phyloP scores from a whole-genome alignment of 768 basidiomycete species.

The Trichaptum fuscoviolaceum region DNA sequence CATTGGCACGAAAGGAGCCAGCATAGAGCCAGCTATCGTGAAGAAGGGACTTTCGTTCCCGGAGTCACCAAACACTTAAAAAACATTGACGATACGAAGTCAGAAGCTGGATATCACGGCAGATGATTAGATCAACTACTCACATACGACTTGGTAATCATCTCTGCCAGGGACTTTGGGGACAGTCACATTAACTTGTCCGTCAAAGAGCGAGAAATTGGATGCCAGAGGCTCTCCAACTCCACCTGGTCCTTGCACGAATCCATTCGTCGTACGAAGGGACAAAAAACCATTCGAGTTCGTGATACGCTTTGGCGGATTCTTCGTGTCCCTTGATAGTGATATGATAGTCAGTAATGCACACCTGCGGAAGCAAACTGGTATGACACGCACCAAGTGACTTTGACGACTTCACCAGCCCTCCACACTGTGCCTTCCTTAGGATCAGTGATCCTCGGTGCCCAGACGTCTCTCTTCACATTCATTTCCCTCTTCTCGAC shows the following conservation, averaged over 20 bases:
- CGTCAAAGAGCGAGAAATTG: constrained; percentile 46
- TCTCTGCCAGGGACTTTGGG: constrained; percentile 38
- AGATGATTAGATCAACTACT: constrained; percentile 25
- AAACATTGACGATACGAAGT: constrained; percentile 9
- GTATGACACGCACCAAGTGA: constrained; percentile 44
- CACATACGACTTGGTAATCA: constrained; percentile 60
- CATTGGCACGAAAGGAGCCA: not conserved
- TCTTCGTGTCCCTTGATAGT: constrained; percentile 40
- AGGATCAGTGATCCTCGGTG: constrained; percentile 46
- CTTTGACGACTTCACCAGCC: constrained; percentile 39
- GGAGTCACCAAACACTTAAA: constrained; percentile 60
- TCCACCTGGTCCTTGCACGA: not conserved
- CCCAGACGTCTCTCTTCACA: constrained; percentile 32
- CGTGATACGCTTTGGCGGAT: constrained; percentile 23
- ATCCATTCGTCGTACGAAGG: not conserved
- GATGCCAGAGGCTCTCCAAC: constrained; percentile 48
- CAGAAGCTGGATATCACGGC: not conserved
- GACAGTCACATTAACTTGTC: constrained; percentile 45
- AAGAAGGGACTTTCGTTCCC: constrained; percentile 58
- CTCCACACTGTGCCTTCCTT: constrained; percentile 43
- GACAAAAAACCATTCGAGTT: constrained; percentile 35
- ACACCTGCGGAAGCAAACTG: constrained; percentile 8
- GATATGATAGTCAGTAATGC: constrained; percentile 10
- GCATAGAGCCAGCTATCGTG: constrained; percentile 34
- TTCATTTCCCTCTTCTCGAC: not conserved